Base-by-base conservation (phyloP, 1,284 basidiomycete genomes). In the Tilletia walkeri region DNA sequence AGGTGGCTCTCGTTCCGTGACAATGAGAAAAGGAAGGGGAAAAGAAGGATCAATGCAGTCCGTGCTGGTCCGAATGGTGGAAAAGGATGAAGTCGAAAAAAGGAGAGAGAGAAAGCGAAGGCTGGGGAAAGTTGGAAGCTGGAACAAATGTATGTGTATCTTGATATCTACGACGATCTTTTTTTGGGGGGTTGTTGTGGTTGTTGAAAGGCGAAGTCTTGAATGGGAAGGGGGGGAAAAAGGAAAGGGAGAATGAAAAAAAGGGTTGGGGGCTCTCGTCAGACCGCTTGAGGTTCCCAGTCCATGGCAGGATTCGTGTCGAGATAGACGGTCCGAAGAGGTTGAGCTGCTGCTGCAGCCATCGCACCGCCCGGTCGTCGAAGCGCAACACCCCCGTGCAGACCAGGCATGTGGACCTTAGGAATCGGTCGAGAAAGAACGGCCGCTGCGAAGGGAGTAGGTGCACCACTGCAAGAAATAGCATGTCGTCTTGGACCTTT, bases 1-100 rank as follows among this genome's bases (percentile, higher is more conserved):
- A 67, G 69, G 34, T 70, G 69, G 30, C 30, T 69, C 48, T 69
- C 30, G 20, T 41, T 39, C 24, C 45, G 41, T 45, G 41, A 45
- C 41, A 45, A 45, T 9, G 41, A 14, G 41, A 45, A 45, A 14
- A 14, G 3, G 3, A 45, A 45, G 41, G 41, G 6, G 41, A 45
- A 45, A 45, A 45, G 41, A 14, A 48, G 24, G 1, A 30, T 30
- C 18, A 65, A 65, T 10, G 18, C 24, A 6, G 20, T 53, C 50
- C 18, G 20, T n/a, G 2, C 50, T n/a, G 50, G 16, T 53, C 50
- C 18, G 24, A 63, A 4, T 36, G 59, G 6, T 63, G 59, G 4
- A 34, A 39, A 34, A 39, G 38, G 65, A 68, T n/a, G 30, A 59
- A 61, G 50, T 24, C 50, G 36, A 16, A 39, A 24, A 30, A 41